These are phyloP conservation scores for Floccularia luteovirens DNA, from an alignment of 768 basidiomycete genomes.

Conservation along the genomic window DNA sequence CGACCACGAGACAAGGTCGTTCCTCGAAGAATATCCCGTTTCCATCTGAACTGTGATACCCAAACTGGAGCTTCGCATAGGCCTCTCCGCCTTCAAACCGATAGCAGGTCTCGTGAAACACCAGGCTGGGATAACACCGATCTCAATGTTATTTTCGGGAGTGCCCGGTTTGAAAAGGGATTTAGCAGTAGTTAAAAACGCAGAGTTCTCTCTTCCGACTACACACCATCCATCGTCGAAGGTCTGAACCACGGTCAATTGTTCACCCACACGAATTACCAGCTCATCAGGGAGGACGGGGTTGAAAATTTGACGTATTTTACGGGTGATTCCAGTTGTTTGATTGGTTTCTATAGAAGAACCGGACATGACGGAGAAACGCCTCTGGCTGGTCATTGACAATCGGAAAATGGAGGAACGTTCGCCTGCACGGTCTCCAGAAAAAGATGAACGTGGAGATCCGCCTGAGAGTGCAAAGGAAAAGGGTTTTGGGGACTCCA, in stretches of 20 bases:
- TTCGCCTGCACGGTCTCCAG: conserved; percentile 9
- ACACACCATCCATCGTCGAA: conserved; percentile 82
- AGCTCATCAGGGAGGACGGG: conserved; percentile 75
- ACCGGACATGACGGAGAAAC: conserved; percentile 31
- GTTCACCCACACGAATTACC: conserved; percentile 47
- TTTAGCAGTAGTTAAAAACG: conserved; percentile 22
- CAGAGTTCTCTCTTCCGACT: conserved; percentile 44
- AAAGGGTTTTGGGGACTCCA: conserved; percentile 30
- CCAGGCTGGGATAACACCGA: conserved; percentile 75
- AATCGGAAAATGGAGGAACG: conserved; percentile 19
- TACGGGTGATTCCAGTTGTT: conserved; percentile 31
- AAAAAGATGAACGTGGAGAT: conserved; percentile 9
- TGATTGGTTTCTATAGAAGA: conserved; percentile 25
- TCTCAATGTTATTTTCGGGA: conserved; percentile 34
- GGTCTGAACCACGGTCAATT: conserved; percentile 51
- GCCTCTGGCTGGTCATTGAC: conserved; percentile 18
- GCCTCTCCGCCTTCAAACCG: conserved; percentile 53
- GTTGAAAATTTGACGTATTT: conserved; percentile 57
- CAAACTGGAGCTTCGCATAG: conserved; percentile 55
- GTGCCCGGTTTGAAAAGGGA: conserved; percentile 30
- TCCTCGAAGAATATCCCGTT: conserved; percentile 28
- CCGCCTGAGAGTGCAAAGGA: conserved; percentile 25
- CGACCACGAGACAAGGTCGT: conserved; percentile 63
- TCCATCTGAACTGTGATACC: conserved; percentile 51
- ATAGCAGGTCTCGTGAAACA: conserved; percentile 60